Conservation (phyloP, 1,284 basidiomycete genomes). For the Papiliotrema laurentii region DNA sequence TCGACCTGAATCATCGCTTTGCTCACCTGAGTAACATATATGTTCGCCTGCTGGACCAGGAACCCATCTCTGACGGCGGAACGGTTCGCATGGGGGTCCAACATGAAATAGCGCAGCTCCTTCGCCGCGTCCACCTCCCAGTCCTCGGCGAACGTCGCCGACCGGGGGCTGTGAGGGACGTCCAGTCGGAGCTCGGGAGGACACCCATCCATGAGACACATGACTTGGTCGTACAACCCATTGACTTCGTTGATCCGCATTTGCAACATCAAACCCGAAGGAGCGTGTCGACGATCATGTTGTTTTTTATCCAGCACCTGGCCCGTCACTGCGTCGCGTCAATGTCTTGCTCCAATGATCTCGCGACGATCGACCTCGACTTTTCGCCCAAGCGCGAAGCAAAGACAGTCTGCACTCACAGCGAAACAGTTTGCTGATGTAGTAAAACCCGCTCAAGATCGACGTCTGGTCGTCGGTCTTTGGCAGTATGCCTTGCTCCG, state of each 20-base stretch:
- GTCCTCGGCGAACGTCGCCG: constrained; percentile 29
- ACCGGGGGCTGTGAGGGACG: too few relatives aligned
- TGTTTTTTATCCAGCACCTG: constrained; percentile 35
- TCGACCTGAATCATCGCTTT: background rate
- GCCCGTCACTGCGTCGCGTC: constrained; percentile 27
- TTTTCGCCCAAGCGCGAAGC: background rate
- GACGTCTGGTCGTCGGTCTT: constrained; percentile 78
- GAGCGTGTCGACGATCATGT: constrained; percentile 30
- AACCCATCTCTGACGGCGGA: constrained; percentile 78
- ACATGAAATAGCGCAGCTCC: constrained; percentile 81
- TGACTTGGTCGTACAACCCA: constrained; percentile 36
- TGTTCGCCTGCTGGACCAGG: constrained; percentile 80
- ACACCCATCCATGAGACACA: constrained; percentile 39
- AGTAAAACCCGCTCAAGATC: constrained; percentile 76
- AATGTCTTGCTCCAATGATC: constrained; percentile 1
- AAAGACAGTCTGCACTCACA: constrained; percentile 12
- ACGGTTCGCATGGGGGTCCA: constrained; percentile 75
- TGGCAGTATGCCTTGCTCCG: constrained; percentile 67
- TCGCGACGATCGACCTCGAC: too few relatives aligned
- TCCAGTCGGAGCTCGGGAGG: constrained; percentile 36
- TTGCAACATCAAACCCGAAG: constrained; percentile 33
- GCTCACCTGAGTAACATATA: constrained; percentile 70
- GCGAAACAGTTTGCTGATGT: constrained; percentile 71
- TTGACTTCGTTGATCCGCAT: constrained; percentile 39
- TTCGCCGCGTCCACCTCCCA: constrained; percentile 56